Percentiles rank a stretch among this genome's conserved stretches.
Conservation (phyloP, 202 grass and related monocot species). For the Panicum virgatum region DNA sequence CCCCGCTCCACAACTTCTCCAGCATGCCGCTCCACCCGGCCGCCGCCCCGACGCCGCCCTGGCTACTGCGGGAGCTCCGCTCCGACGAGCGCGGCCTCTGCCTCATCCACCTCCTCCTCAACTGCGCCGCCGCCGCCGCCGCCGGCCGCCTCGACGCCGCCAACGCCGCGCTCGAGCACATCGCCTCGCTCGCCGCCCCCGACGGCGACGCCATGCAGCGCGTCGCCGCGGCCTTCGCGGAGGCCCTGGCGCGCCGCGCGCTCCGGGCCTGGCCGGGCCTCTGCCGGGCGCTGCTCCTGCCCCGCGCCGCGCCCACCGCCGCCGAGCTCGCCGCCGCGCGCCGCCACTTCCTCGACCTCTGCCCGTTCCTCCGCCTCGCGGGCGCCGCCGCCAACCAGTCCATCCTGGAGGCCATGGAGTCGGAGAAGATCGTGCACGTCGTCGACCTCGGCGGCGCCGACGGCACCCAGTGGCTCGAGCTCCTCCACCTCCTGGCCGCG, state of each 20-base stretch:
- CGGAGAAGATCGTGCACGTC: slow-evolving; percentile 82
- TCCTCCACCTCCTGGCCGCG: slow-evolving; percentile 65
- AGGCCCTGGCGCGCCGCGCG: slow-evolving; percentile 71
- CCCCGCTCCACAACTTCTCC: slow-evolving; percentile 76
- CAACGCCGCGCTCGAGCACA: slow-evolving; percentile 70
- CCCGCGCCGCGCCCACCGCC: slow-evolving; percentile 8
- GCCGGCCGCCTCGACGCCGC: slow-evolving; percentile 59
- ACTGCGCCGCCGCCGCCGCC: slow-evolving; percentile 63
- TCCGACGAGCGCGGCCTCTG: slow-evolving; percentile 89
- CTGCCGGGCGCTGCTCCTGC: slow-evolving; percentile 53
- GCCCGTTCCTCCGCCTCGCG: slow-evolving; percentile 83
- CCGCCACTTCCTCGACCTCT: slow-evolving; percentile 80
- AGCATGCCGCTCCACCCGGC: slow-evolving; percentile 64
- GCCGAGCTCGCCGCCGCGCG: slow-evolving; percentile 43
- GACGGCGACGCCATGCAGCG: slow-evolving; percentile 97
- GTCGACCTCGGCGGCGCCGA: slow-evolving; percentile 73
- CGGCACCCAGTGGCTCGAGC: slow-evolving; percentile 70
- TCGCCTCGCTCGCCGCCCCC: slow-evolving; percentile 53
- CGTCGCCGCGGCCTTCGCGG: slow-evolving; percentile 60
- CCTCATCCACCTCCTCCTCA: slow-evolving; percentile 86
- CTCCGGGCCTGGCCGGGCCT: slow-evolving; percentile 73
- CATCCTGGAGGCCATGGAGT: slow-evolving; percentile 81
- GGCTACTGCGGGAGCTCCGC: slow-evolving; percentile 57
- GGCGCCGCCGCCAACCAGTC: slow-evolving; percentile 73
- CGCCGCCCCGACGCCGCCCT: slow-evolving; percentile 8